Evolutionary conservation across 2,329 filamentous ascomycete species (phyloP).

Genomic region (Tolypocladium capitatum): DNA sequence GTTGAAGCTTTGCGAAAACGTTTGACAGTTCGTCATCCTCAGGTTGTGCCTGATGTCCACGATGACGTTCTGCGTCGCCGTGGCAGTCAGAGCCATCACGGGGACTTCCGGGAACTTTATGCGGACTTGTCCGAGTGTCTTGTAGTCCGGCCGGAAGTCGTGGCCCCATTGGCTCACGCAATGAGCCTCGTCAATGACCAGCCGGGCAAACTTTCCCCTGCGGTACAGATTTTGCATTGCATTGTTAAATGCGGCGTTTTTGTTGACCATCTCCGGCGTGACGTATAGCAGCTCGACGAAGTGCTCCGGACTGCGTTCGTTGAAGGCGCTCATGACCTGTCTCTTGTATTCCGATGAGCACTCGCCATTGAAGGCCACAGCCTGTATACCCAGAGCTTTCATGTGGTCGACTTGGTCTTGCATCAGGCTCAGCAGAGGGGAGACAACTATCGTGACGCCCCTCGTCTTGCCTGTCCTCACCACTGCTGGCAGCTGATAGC

Average conservation of each 20-base stretch:
- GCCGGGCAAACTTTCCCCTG: constrained; percentile 62
- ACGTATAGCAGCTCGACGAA: constrained; percentile 83
- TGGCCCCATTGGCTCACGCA: constrained; percentile 99
- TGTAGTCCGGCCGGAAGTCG: constrained; percentile 94
- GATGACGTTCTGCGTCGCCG: constrained; percentile 86
- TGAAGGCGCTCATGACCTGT: constrained; percentile 52
- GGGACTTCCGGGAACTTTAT: constrained; percentile 64
- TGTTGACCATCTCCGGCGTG: constrained; percentile 91
- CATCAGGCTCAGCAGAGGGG: constrained; percentile 89
- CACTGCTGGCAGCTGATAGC: constrained; percentile 87
- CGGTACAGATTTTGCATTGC: constrained; percentile 55
- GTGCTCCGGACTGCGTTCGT: constrained; percentile 53
- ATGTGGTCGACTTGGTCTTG: constrained; percentile 89
- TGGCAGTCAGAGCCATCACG: constrained; percentile 89
- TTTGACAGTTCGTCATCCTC: constrained; percentile 62
- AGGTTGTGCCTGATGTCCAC: constrained; percentile 85
- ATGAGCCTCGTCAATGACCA: constrained; percentile 98
- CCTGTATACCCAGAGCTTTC: constrained; percentile 59
- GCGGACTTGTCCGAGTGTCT: constrained; percentile 64
- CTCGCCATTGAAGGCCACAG: constrained; percentile 71
- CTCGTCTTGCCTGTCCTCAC: constrained; percentile 66
- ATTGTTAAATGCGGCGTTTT: constrained; percentile 56
- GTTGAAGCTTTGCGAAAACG: constrained; percentile 91
- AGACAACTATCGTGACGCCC: constrained; percentile 90
- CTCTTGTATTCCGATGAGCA: constrained; percentile 48